phyloP scores from a whole-genome alignment of 768 basidiomycete genomes.

The Mycena alexandri region DNA sequence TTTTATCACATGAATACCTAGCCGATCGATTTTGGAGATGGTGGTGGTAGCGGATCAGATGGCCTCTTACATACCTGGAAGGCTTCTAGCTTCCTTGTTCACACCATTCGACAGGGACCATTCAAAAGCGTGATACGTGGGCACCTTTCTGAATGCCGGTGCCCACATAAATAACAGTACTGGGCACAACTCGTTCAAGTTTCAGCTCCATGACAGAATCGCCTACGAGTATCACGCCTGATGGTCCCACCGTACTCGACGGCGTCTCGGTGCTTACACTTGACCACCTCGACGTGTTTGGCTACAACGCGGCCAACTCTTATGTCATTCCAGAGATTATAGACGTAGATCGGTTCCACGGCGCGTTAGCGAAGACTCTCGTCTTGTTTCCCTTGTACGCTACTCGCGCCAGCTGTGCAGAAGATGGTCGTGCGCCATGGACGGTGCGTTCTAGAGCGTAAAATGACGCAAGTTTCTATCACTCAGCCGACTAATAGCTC shows the following conservation, averaged over 20 bases:
- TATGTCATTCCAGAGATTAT: slow-evolving; percentile 26
- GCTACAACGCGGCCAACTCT: slow-evolving; percentile 27
- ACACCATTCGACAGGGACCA: too few relatives aligned
- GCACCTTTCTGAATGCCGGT: slow-evolving; percentile 10
- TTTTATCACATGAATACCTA: too few relatives aligned
- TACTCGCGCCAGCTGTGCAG: slow-evolving; percentile 17
- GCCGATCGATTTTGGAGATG: too few relatives aligned
- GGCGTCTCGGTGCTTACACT: slow-evolving; percentile 19
- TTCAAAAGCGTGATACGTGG: background rate
- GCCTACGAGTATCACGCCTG: slow-evolving; percentile 11
- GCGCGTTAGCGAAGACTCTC: slow-evolving; percentile 16
- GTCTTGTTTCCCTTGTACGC: slow-evolving; percentile 21
- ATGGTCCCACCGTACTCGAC: slow-evolving; percentile 27
- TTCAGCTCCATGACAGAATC: slow-evolving; percentile 6
- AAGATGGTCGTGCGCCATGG: slow-evolving; percentile 17
- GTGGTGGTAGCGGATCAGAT: too few relatives aligned
- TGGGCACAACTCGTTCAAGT: background rate
- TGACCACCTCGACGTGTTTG: slow-evolving; percentile 21
- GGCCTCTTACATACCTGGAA: too few relatives aligned
- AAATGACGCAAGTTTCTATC: background rate
- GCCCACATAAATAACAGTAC: background rate
- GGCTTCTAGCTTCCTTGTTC: too few relatives aligned
- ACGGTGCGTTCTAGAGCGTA: background rate
- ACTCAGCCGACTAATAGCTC: background rate
- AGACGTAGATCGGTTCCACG: slow-evolving; percentile 11